Evolutionary conservation across 1,139 yeast species (phyloP).

Genomic region (Yamadazyma oceani): DNA sequence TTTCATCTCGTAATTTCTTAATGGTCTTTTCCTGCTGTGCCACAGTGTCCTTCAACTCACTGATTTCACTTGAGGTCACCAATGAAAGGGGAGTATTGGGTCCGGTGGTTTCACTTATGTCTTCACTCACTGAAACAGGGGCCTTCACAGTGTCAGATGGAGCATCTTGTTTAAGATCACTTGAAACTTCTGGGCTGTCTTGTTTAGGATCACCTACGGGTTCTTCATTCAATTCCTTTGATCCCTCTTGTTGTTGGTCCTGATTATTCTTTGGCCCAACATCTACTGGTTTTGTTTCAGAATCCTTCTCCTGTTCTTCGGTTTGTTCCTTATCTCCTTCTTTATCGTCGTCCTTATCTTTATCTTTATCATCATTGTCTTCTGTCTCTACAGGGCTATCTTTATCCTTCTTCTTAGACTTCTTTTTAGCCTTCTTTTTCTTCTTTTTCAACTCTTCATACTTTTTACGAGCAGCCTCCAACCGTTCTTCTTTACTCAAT

Average conservation of each 20-base stretch:
- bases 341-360: constrained; percentile 11
- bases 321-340: constrained; percentile 4
- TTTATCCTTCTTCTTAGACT: constrained; percentile 12
- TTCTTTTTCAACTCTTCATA: constrained; percentile 65
- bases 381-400: constrained; percentile 26
- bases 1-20: constrained; percentile 41
- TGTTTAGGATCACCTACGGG: constrained; percentile 2
- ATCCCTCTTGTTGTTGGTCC: not conserved
- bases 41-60: constrained; percentile 24
- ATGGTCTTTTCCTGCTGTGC: constrained; percentile 38
- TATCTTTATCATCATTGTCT: constrained; percentile 40
- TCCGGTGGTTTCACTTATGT: constrained; percentile 2
- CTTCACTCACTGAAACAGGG: constrained; percentile 6
- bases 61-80: constrained; percentile 24
- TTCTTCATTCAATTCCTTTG: constrained; percentile 2
- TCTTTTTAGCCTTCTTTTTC: constrained; percentile 30
- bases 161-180: no score
- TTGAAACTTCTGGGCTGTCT: no score
- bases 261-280: not conserved
- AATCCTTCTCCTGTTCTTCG: constrained; percentile 5
- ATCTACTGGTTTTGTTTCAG: no score
- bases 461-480: constrained; percentile 65
- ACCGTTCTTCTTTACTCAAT: constrained; percentile 51
- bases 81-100: constrained; percentile 1
- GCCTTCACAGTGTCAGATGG: no score